A percentile compares a stretch with the other conserved stretches of the same genome.
Conservation (phyloP, 306 rosid species). For the Prosopis cineraria region DNA sequence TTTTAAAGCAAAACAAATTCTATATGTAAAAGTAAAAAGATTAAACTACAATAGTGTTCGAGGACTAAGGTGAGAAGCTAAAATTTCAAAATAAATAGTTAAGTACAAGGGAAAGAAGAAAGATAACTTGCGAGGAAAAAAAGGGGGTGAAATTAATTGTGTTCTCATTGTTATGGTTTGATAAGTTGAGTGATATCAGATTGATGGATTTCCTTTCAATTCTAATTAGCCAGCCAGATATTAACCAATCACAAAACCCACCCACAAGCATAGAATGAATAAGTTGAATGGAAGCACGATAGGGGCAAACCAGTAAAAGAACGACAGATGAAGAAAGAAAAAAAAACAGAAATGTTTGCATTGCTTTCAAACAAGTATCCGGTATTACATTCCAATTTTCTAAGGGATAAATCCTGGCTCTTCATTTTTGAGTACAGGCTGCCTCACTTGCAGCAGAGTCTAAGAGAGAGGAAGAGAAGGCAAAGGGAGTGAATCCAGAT, state of each 20-base stretch:
- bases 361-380: not conserved
- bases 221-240: not conserved
- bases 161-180: not conserved
- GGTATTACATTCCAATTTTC: not conserved
- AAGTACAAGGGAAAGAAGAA: not conserved
- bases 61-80: no score
- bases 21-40: no score
- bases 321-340: not conserved
- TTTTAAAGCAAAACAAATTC: no score
- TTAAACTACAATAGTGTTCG: no score
- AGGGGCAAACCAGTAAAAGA: not conserved
- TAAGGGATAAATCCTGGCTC: constrained; percentile 25
- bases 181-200: constrained; percentile 10
- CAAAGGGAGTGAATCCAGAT: constrained; percentile 95
- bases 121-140: not conserved
- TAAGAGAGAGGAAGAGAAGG: constrained; percentile 98
- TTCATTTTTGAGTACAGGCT: constrained; percentile 56
- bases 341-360: not conserved
- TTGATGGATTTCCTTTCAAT: constrained; percentile 1
- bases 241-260: not conserved
- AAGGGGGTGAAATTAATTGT: constrained; percentile 1
- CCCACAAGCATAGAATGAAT: not conserved
- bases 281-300: not conserved
- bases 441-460: constrained; percentile 86
- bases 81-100: no score